Evolutionary conservation across 2,329 filamentous ascomycete genomes (phyloP).

Genomic region (Parafenestella ontariensis): DNA sequence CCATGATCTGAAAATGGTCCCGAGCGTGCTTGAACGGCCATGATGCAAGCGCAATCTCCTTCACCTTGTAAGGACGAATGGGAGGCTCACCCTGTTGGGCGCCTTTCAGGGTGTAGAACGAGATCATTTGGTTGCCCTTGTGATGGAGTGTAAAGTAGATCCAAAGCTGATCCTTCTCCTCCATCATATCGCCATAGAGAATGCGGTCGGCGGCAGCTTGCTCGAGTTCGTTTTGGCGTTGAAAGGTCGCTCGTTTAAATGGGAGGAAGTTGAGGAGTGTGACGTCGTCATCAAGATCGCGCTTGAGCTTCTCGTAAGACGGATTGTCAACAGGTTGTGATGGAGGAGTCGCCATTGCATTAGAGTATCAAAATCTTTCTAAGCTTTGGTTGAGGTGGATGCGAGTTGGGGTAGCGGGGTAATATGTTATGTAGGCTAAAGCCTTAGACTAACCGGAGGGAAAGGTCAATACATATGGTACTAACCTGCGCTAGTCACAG

Average conservation of each 20-base stretch:
- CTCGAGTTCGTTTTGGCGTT: constrained; percentile 1
- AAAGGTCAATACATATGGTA: too few relatives aligned
- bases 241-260: constrained; percentile 3
- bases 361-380: neutral
- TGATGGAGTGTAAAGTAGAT: constrained; percentile 2
- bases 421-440: neutral
- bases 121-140: neutral
- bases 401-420: neutral
- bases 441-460: too few relatives aligned
- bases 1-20: neutral
- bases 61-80: neutral
- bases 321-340: neutral
- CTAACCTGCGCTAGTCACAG: neutral
- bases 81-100: neutral
- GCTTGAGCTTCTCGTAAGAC: neutral
- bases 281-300: neutral
- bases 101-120: neutral
- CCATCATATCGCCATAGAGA: constrained; percentile 7
- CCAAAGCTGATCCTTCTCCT: constrained; percentile 5
- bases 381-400: neutral
- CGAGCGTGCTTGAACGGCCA: constrained; percentile 2
- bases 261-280: constrained; percentile 2
- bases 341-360: neutral
- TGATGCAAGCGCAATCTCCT: neutral
- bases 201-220: constrained; percentile 1